Percentiles rank a stretch among this genome's conserved stretches.
These are phyloP conservation scores for Fraxinus baroniana DNA, from an alignment of 305 asterid species.

Conservation along the genomic window DNA sequence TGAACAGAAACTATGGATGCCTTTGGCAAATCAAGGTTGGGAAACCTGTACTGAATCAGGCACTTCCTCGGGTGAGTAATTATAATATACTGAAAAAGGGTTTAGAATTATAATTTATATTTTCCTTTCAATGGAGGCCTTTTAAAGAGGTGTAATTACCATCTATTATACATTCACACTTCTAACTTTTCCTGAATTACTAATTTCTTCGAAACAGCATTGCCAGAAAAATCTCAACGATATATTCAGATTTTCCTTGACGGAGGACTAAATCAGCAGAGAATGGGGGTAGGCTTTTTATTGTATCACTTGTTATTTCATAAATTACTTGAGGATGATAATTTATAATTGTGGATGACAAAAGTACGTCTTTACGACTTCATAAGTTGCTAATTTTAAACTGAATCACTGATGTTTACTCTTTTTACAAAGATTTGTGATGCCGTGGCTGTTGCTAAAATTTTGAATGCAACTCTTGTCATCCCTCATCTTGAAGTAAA, in stretches of 20 bases:
- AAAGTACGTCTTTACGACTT: background rate
- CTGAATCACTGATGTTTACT: conserved; percentile 25
- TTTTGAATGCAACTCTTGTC: conserved; percentile 89
- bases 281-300: conserved; percentile 80
- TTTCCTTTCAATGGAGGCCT: background rate
- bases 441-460: conserved; percentile 97
- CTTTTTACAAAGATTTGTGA: conserved; percentile 71
- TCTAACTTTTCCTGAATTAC: conserved; percentile 12
- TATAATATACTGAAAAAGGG: background rate
- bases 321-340: background rate
- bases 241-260: conserved; percentile 93
- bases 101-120: background rate
- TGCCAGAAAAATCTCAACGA: conserved; percentile 73
- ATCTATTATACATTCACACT: background rate
- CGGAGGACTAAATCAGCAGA: conserved; percentile 96
- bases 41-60: conserved; percentile 41
- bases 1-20: conserved; percentile 65
- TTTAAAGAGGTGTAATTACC: background rate
- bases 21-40: conserved; percentile 70
- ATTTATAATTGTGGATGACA: conserved; percentile 18
- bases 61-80: conserved; percentile 46
- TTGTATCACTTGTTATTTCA: background rate
- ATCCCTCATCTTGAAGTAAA: conserved; percentile 93
- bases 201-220: conserved; percentile 38
- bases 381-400: background rate